These are phyloP conservation scores for Mariannaea sp. DNA, from an alignment of 2,329 filamentous ascomycete genomes.

Conservation along the genomic window DNA sequence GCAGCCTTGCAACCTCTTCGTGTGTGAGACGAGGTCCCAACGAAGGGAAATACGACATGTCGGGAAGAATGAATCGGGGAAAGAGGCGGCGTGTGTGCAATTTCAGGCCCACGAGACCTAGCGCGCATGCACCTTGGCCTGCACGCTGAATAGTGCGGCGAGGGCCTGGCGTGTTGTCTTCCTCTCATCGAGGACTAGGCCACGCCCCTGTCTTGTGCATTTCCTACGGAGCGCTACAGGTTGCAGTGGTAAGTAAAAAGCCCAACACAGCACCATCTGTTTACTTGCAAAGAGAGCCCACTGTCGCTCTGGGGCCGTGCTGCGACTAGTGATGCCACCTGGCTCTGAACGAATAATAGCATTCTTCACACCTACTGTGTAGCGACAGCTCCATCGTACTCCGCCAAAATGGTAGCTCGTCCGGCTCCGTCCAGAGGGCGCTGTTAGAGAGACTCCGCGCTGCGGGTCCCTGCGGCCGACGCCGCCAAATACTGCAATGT, in stretches of 20 bases:
- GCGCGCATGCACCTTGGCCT: slow-evolving; percentile 40
- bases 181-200: slow-evolving; percentile 15
- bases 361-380: no score
- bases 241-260: no score
- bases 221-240: no score
- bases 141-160: slow-evolving; percentile 36
- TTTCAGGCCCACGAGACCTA: slow-evolving; percentile 39
- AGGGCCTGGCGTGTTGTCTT: slow-evolving; percentile 31
- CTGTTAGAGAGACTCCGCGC: slow-evolving; percentile 17
- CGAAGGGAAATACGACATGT: neutral
- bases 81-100: slow-evolving; percentile 21
- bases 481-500: slow-evolving; percentile 18
- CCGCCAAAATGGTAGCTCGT: slow-evolving; percentile 20
- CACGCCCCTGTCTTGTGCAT: slow-evolving; percentile 32
- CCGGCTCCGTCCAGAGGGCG: slow-evolving; percentile 22
- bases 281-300: neutral
- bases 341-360: no score
- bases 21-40: neutral
- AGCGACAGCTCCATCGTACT: slow-evolving; percentile 27
- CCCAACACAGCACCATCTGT: no score
- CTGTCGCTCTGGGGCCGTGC: slow-evolving; percentile 16
- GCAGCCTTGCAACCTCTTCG: neutral
- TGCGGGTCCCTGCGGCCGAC: slow-evolving; percentile 23
- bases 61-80: slow-evolving; percentile 6
- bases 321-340: slow-evolving; percentile 18